Evolutionary conservation across 2,329 filamentous ascomycete genomes (phyloP).

Genomic region (Aspergillus calidoustus): DNA sequence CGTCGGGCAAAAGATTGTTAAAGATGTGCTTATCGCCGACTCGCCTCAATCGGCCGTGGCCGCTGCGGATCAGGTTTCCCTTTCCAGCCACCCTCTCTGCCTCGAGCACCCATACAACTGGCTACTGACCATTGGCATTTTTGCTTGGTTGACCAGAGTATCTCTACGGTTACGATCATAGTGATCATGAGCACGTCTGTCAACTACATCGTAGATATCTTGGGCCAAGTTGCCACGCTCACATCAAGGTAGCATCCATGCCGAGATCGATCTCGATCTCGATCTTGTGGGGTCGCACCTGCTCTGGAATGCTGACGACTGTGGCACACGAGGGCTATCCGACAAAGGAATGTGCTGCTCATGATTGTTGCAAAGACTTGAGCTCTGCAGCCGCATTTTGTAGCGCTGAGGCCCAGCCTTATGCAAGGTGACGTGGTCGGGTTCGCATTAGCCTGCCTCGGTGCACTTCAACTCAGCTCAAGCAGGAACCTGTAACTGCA

Average conservation of each 20-base stretch:
- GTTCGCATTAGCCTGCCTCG: background rate
- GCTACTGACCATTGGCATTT: background rate
- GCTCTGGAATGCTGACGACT: background rate
- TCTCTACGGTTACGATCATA: background rate
- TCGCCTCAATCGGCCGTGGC: background rate
- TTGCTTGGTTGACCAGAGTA: background rate
- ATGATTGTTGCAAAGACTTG: background rate
- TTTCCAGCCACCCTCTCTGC: background rate
- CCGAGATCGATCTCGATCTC: background rate
- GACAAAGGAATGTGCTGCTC: background rate
- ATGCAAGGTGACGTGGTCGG: conserved; percentile 32
- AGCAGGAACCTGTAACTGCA: background rate
- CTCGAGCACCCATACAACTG: background rate
- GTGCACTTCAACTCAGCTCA: conserved; percentile 1
- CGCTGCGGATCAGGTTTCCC: background rate
- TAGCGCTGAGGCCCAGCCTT: background rate
- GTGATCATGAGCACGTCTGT: background rate
- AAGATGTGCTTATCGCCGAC: conserved; percentile 4
- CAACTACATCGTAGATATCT: background rate
- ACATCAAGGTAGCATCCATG: background rate
- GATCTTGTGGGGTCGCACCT: background rate
- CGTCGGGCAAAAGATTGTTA: background rate
- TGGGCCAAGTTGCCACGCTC: background rate
- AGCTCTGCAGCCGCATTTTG: background rate
- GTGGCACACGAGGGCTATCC: background rate